Base-by-base conservation (phyloP, 305 asterid species). In the Ilex paraguariensis region DNA sequence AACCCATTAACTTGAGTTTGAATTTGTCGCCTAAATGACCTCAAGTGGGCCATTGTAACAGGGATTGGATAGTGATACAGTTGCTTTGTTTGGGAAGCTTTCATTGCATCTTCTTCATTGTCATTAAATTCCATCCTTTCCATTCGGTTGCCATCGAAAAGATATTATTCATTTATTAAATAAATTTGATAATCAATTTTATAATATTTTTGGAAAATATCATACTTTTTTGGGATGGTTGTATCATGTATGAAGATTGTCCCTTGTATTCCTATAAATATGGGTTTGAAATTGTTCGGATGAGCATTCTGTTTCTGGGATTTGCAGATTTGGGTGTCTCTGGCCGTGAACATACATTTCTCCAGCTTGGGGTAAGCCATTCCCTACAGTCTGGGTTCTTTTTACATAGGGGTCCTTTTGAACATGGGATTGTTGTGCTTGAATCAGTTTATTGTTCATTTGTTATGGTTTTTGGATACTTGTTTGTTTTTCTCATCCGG, bases 221-320 rank as follows among this genome's bases (percentile, higher is more conserved):
- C 60, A 31, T 71, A 65, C 82, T 82, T 79, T 78, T 68, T 81
- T 71, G 79, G 82, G 72, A 67, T 72, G 61, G 42, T 75, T 40
- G 65, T 21, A 21, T 21, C 28, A 21, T 21, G 48, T 58, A 60
- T 49, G 60, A 54, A 40, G 68, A 51, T 73, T 49, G 63, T 66
- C 55, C 67, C 49, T 52, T 32, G 42, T 67, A 16, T 30, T 16
- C 57, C 48, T 66, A 49, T 56, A 52, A 57, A 62, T 7, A 31
- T 55, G 44, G 31, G 40, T 57, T 16, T 14, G 44, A 56, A 57
- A 56, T 56, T 57, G n/a, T 39, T 64, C 55, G 58, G 36, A 51
- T 58, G 31, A 65, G 52, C 61, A 45, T 39, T 57, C 58, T 60
- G 64, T 71, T 62, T 46, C 73, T 67, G 69, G 78, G 64, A 52